A percentile compares a stretch with the other conserved stretches of the same genome.
Conservation (phyloP, 257 asterid genomes). For the Mitragyna speciosa region DNA sequence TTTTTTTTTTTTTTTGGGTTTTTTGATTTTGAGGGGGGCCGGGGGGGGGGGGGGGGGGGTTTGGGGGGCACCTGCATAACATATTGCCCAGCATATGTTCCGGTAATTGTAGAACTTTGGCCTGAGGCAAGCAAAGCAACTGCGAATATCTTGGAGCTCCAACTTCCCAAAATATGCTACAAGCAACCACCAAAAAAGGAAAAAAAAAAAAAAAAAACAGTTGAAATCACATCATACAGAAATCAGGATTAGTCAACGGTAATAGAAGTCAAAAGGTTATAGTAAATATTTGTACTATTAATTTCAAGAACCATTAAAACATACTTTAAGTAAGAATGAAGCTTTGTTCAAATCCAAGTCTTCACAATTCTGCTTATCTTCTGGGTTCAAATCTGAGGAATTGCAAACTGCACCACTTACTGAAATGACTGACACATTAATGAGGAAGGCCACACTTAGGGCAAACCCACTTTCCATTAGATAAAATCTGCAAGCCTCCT, state of each 20-base stretch:
- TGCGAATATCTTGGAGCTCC: constrained; percentile 98
- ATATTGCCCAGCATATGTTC: constrained; percentile 96
- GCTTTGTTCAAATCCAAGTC: constrained; percentile 90
- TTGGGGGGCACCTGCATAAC: constrained; percentile 77
- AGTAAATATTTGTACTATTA: not conserved
- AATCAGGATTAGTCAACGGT: not conserved
- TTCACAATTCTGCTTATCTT: constrained; percentile 60
- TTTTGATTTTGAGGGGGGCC: too few species aligned
- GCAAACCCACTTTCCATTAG: constrained; percentile 89
- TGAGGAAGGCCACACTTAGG: constrained; percentile 78
- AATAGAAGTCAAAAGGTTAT: not conserved
- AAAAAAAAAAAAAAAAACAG: not conserved
- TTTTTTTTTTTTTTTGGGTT: too few species aligned
- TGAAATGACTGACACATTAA: constrained; percentile 84
- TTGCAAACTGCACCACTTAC: constrained; percentile 93
- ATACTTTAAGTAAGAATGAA: constrained; percentile 76
- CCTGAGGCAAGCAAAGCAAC: constrained; percentile 96
- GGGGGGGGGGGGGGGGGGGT: too few species aligned
- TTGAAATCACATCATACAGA: not conserved
- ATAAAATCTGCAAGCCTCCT: constrained; percentile 97
- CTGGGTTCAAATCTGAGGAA: constrained; percentile 53
- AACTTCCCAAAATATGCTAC: constrained; percentile 80
- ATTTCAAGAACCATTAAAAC: constrained; percentile 11
- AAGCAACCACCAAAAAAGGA: not conserved
- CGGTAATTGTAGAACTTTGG: constrained; percentile 96